phyloP scores from a whole-genome alignment of 169 alveolate genomes.

The Plasmodium vivax region DNA sequence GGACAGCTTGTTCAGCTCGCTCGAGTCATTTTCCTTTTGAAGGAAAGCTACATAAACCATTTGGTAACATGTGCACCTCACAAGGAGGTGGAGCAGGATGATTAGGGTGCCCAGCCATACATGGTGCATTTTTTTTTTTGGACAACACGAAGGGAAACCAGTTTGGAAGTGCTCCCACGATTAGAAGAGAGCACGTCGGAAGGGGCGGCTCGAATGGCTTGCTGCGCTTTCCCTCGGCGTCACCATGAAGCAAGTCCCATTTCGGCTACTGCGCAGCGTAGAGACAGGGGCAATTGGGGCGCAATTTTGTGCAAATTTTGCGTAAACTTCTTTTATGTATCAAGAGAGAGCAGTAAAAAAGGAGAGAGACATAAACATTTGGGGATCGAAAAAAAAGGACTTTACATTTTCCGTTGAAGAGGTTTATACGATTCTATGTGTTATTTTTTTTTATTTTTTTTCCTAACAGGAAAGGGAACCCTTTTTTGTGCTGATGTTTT shows the following conservation, averaged over 20 bases:
- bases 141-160: background rate
- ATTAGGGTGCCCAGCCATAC: conserved; percentile 4
- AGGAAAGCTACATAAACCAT: conserved; percentile 18
- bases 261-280: background rate
- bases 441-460: background rate
- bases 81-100: background rate
- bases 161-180: background rate
- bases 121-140: conserved; percentile 49
- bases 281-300: background rate
- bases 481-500: background rate
- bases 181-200: background rate
- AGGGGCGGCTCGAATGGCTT: background rate
- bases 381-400: background rate
- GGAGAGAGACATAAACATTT: background rate
- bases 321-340: background rate
- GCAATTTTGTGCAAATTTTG: background rate
- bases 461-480: background rate
- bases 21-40: background rate
- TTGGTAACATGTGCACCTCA: conserved; percentile 53
- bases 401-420: background rate
- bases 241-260: background rate
- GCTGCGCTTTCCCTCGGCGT: background rate
- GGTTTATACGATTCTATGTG: background rate
- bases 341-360: background rate
- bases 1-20: conserved; percentile 10